A percentile compares a stretch with the other conserved stretches of the same genome.
phyloP scores from a whole-genome alignment of 2,329 filamentous ascomycete genomes.

The Paecilomyces formosus region DNA sequence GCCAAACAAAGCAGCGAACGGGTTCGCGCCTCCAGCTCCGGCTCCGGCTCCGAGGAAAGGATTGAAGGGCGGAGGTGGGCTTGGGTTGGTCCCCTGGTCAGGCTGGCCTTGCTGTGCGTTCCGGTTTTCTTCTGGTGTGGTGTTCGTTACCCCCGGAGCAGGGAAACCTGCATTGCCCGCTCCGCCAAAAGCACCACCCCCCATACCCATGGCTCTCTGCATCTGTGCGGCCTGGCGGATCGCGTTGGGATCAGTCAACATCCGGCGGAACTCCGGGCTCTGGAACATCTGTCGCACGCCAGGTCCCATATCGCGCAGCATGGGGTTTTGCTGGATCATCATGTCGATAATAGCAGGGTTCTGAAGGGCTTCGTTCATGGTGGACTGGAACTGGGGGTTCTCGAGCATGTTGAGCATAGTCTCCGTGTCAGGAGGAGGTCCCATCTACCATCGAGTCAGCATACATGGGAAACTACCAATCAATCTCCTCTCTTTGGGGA shows the following conservation, averaged over 20 bases:
- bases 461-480: background rate
- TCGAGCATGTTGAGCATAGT: slow-evolving; percentile 77
- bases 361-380: slow-evolving; percentile 89
- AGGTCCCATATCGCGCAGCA: slow-evolving; percentile 63
- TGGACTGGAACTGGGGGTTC: slow-evolving; percentile 77
- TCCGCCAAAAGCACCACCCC: slow-evolving; percentile 34
- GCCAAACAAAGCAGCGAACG: slow-evolving; percentile 55
- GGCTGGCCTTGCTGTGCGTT: slow-evolving; percentile 24
- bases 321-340: slow-evolving; percentile 87
- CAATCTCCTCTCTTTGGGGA: background rate
- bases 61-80: slow-evolving; percentile 38
- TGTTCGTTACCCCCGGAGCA: slow-evolving; percentile 86
- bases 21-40: slow-evolving; percentile 40
- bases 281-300: slow-evolving; percentile 77
- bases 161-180: slow-evolving; percentile 60
- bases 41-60: slow-evolving; percentile 22
- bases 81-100: slow-evolving; percentile 29
- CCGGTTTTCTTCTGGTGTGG: slow-evolving; percentile 53
- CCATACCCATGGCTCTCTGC: slow-evolving; percentile 59
- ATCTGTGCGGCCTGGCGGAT: slow-evolving; percentile 76
- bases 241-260: slow-evolving; percentile 87
- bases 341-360: slow-evolving; percentile 93
- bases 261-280: slow-evolving; percentile 78
- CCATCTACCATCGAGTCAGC: slow-evolving; percentile 58
- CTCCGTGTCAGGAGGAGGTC: slow-evolving; percentile 73